Base-by-base conservation (phyloP, 1,284 basidiomycete species). In the Tilletia setariae region DNA sequence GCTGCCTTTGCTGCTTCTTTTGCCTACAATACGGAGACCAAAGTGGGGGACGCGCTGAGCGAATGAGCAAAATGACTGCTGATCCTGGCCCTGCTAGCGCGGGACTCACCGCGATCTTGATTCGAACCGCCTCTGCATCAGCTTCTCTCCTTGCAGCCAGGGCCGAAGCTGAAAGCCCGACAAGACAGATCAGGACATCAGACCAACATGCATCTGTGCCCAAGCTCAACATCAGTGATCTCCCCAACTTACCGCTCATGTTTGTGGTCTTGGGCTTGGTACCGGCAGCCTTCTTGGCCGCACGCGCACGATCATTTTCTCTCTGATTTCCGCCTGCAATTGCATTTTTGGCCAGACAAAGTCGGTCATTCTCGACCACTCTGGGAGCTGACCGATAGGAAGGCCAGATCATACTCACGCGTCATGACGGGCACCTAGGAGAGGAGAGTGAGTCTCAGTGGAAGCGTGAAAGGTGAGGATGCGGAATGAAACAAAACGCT, bases 1-100 rank as follows among this genome's bases (percentile, higher is more conserved):
- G 51, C 51, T 25, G 51, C 51, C 28, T 53, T 53, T 53, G 51
- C 51, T 15, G 51, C 51, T 53, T 53, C 51, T 53, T 53, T 53
- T 1, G 51, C 51, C 51, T 53, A 23, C 15, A 25, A 6, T 6
- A 7, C 28, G 16, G 21, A 21, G 51, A 53, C 21, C 47, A 53
- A 23, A 23, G 51, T n/a, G n/a, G n/a, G n/a, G n/a, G n/a, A n/a
- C n/a, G n/a, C n/a, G n/a, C n/a, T n/a, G n/a, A n/a, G n/a, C n/a
- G n/a, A n/a, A n/a, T n/a, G n/a, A n/a, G n/a, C n/a, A n/a, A n/a
- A n/a, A n/a, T n/a, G n/a, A n/a, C n/a, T n/a, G n/a, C n/a, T n/a
- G n/a, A n/a, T n/a, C n/a, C n/a, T n/a, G n/a, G n/a, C n/a, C n/a
- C n/a, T n/a, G n/a, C n/a, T n/a, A n/a, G n/a, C n/a, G n/a, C n/a